These are phyloP conservation scores for Eimeria tenella DNA, from an alignment of 169 alveolate genomes.

Conservation along the genomic window DNA sequence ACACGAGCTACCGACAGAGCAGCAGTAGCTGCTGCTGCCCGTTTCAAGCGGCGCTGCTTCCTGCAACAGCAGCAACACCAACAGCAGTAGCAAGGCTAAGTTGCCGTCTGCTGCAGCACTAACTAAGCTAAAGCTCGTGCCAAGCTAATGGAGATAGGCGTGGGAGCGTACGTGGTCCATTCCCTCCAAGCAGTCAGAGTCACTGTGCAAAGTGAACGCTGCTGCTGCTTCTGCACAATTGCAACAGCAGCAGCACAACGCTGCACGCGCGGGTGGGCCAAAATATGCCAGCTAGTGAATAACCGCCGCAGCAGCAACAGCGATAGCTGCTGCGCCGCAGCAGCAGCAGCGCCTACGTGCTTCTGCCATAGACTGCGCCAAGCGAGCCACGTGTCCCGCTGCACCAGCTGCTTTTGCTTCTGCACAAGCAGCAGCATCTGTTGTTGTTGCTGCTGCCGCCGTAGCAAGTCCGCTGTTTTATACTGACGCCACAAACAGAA, in stretches of 20 bases:
- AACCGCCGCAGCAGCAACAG: background rate
- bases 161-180: background rate
- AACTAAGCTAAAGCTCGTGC: background rate
- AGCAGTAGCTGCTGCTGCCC: background rate
- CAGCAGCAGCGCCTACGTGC: background rate
- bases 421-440: background rate
- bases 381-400: background rate
- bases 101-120: background rate
- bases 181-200: background rate
- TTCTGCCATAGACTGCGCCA: background rate
- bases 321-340: background rate
- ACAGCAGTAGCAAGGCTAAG: background rate
- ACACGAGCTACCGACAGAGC: background rate
- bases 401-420: slow-evolving; percentile 22
- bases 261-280: background rate
- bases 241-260: slow-evolving; percentile 5
- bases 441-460: slow-evolving; percentile 16
- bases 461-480: background rate
- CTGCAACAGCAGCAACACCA: background rate
- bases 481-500: background rate
- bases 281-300: background rate
- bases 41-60: background rate
- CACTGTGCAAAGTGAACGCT: background rate
- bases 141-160: background rate
- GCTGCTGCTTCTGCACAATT: slow-evolving; percentile 19